phyloP scores from a whole-genome alignment of 495 filamentous ascomycete genomes.

The Podospora tetraspora region DNA sequence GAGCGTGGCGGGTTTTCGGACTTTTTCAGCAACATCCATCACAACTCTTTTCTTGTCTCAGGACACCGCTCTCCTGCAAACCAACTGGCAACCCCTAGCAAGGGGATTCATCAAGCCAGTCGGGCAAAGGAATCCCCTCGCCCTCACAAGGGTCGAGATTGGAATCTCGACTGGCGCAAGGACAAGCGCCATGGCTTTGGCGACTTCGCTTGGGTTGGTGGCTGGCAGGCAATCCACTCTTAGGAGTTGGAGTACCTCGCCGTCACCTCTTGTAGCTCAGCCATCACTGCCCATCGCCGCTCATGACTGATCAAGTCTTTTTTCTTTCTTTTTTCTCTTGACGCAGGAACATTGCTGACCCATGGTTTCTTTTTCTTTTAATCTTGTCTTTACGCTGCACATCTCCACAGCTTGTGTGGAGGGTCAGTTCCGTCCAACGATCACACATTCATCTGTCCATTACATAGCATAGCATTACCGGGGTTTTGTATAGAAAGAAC shows the following conservation, averaged over 20 bases:
- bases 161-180: slow-evolving; percentile 59
- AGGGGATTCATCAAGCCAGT: slow-evolving; percentile 29
- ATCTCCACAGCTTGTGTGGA: slow-evolving; percentile 6
- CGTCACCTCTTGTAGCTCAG: slow-evolving; percentile 52
- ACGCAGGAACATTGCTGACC: slow-evolving; percentile 26
- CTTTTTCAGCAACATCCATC: slow-evolving; percentile 19
- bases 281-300: slow-evolving; percentile 27
- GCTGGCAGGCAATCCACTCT: slow-evolving; percentile 56
- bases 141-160: slow-evolving; percentile 44
- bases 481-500: slow-evolving; percentile 24
- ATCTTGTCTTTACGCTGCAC: slow-evolving; percentile 18
- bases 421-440: slow-evolving; percentile 13
- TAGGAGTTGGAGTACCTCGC: slow-evolving; percentile 29
- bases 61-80: slow-evolving; percentile 23
- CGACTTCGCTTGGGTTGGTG: slow-evolving; percentile 86
- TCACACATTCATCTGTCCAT: slow-evolving; percentile 18
- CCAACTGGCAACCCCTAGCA: slow-evolving; percentile 13
- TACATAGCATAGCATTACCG: slow-evolving; percentile 30
- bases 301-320: slow-evolving; percentile 13
- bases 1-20: slow-evolving; percentile 34
- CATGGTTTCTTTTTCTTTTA: slow-evolving; percentile 22
- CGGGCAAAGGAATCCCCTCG: slow-evolving; percentile 46
- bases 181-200: slow-evolving; percentile 60
- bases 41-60: slow-evolving; percentile 22
- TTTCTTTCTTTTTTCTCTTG: slow-evolving; percentile 13